Base-by-base conservation (phyloP, 2,329 filamentous ascomycete genomes). In the Drechmeria coniospora region DNA sequence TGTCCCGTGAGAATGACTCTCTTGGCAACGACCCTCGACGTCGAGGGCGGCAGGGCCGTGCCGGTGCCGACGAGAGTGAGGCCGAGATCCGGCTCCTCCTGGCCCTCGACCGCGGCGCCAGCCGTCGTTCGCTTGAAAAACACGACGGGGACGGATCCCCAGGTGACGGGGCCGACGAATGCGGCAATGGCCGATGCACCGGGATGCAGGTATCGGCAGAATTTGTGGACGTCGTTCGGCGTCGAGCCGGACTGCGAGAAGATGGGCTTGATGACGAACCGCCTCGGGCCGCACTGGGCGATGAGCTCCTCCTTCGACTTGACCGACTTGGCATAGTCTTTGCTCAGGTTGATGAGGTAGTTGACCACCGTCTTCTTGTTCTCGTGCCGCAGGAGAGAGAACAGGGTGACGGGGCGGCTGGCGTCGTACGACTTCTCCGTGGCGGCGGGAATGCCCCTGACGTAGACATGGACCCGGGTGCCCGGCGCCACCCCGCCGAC, bases 171-270 rank as follows among this genome's bases (percentile, higher is more conserved):
- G 0, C 79, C 90, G 41, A 86, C 78, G 52, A 94, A 93, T 8
- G 78, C 80, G 6, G 86, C 90, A 15, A 95, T 77, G 4, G 81
- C 81, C 7, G 81, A 87, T 41, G 83, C 78, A 4, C 90, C 90
- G 0, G 90, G 86, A 51, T 95, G 84, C 5, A 95, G 59, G 58
- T 73, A 98, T 17, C 87, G 78, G 53, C 83, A 80, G 55, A 84
- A 95, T 53, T 98, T 98, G 67, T 95, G 86, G 10, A 98, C 86
- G 47, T 98, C 79, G 57, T 95, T 95, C 26, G 83, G 81, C 1
- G 87, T 94, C 46, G 78, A 83, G 31, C 86, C 87, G n/a, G 71
- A 65, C 46, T 81, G 73, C 0, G 86, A 94, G 62, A 87, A 94
- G 25, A 95, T 63, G 8, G 90, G 90, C 45, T 90, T 87, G 56